Evolutionary conservation across 106 monocot genomes (phyloP).

Genomic region (Platanthera guangdongensis): DNA sequence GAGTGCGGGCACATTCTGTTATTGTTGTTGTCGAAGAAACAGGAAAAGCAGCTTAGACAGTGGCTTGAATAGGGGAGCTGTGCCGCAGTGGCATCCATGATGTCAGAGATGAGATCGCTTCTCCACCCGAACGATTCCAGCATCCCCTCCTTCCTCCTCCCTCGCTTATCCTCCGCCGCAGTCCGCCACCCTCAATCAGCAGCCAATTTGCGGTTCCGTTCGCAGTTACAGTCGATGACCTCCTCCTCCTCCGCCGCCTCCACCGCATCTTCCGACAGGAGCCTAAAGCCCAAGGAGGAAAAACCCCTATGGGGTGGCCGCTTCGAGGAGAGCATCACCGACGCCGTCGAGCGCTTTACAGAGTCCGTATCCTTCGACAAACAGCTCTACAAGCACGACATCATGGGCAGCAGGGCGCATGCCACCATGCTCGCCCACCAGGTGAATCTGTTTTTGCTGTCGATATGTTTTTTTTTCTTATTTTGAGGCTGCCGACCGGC

Average conservation of each 20-base stretch:
- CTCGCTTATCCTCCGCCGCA: neutral
- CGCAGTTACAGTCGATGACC: neutral
- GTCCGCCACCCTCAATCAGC: neutral
- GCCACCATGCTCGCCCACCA: conserved; percentile 87
- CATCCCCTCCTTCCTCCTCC: neutral
- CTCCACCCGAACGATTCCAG: neutral
- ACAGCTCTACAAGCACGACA: conserved; percentile 87
- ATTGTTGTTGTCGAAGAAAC: no score
- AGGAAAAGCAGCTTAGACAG: no score
- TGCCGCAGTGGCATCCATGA: no score
- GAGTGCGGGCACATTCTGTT: no score
- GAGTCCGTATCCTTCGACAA: conserved; percentile 93
- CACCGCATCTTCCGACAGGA: neutral
- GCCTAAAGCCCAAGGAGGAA: conserved; percentile 34
- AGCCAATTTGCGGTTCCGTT: neutral
- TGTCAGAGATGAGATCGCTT: neutral
- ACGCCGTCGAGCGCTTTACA: conserved; percentile 78
- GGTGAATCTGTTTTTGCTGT: conserved; percentile 22
- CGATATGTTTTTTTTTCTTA: neutral
- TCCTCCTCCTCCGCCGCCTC: neutral
- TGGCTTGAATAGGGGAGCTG: no score
- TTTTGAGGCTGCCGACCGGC: neutral
- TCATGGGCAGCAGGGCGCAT: conserved; percentile 81
- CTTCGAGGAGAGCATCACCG: conserved; percentile 76
- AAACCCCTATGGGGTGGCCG: conserved; percentile 88